Evolutionary conservation across 2,329 filamentous ascomycete species (phyloP), one percentile per base, ranked within the genome.

Genomic region (Hypomyces perniciosus): DNA sequence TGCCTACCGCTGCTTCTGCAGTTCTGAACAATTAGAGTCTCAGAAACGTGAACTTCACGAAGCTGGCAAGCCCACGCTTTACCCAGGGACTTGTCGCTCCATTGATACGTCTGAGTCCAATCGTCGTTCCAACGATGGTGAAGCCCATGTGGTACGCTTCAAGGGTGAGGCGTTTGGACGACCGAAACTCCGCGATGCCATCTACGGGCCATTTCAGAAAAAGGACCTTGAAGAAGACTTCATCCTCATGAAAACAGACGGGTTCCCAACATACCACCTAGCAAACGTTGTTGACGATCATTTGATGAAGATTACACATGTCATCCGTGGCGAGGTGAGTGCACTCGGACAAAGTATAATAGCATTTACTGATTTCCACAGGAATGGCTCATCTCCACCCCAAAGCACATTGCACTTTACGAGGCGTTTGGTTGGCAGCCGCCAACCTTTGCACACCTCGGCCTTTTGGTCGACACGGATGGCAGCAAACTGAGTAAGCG

Each of bases 201-300:
- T 97, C 8, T 95, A 95, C 62, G 89, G 89, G 34, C 66, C 69
- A 8, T 83, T 86, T 57, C 71, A 76, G 69, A 77, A 79, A 64
- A 70, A 72, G 61, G 64, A 77, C 57, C 57, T 70, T 46, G 70
- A 84, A 65, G 89, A 93, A 58, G 91, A 97, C 62, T 92, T 90
- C 20, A 88, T 99, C 54, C 75, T 99, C 38, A 74, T 96, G 54
- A 99, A 99, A 68, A 85, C 84, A 1, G 93, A 99, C 65, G 91
- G 90, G 0, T 87, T 87, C 57, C 93, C 93, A 0, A 99, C 95
- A 0, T 99, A 99, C 63, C 93, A 99, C 68, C 85, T 99, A 54
- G 93, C 93, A 4, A 99, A 97, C 63, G 92, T 99, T 7, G 85
- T 99, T 4, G 93, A 99, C 63, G 93, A 99, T 63, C 89, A 96